Base-by-base conservation (phyloP, 768 basidiomycete genomes). In the Fomitopsis pulvina region DNA sequence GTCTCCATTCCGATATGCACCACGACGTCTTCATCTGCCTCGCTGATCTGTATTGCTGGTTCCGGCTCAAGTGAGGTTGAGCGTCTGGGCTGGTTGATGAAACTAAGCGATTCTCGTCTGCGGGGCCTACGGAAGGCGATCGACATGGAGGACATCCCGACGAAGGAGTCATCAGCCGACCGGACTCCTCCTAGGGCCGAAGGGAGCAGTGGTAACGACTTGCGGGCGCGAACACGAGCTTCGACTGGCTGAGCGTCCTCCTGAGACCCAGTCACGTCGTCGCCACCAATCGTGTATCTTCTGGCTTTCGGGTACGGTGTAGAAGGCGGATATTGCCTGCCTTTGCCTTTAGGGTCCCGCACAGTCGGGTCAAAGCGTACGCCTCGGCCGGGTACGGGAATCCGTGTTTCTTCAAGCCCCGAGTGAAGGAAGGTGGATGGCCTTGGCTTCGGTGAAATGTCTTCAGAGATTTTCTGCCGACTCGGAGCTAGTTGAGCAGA, bases 1-100 rank as follows among this genome's bases (percentile, higher is more conserved):
- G 59, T 51, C 6, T 59, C 56, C 12, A 71, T 57, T 2, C 71
- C 72, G 5, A 67, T 47, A 27, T 48, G 50, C 43, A 58, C 29
- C 14, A 61, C 54, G 37, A 48, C 47, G 38, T n/a, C 21, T 26
- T 38, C 47, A 16, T 48, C 47, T 11, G 25, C 45, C 45, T 46
- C 45, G 18, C 45, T 46, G 30, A 46, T 28, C 10, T 46, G 45
- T 29, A 46, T 37, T 18, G 34, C 14, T 16, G 14, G 30, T 9
- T 46, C 45, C n/a, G 45, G 29, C 5, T 46, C 45, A 3, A 46
- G 12, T 5, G 45, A 46, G 3, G 32, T n/a, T 14, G 45, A 18
- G 45, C 45, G 45, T 8, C 10, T 21, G 6, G 25, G 43, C 5
- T 29, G 45, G 14, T 34, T 27, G 3, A 46, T 21, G 24, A 46